These are phyloP conservation scores for Zasmidium citrigriseum DNA, from an alignment of 2,329 filamentous ascomycete genomes.

Conservation along the genomic window DNA sequence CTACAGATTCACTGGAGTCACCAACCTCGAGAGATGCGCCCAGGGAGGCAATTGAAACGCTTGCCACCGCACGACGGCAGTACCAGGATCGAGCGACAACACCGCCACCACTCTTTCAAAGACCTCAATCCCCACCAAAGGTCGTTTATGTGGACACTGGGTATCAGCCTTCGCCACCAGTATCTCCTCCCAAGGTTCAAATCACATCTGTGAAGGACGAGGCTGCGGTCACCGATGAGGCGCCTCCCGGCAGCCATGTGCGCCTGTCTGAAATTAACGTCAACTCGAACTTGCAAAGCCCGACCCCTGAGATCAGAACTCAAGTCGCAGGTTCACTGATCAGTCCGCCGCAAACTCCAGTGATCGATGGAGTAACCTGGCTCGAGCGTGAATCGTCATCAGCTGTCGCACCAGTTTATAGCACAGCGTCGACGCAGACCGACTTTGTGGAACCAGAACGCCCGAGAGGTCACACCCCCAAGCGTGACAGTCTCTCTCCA, in stretches of 20 bases:
- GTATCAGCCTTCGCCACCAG: conserved; percentile 79
- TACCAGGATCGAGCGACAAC: conserved; percentile 25
- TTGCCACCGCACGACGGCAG: background rate
- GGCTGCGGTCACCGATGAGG: conserved; percentile 9
- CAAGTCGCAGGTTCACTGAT: conserved; percentile 44
- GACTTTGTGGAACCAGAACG: conserved; percentile 24
- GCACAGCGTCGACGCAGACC: conserved; percentile 36
- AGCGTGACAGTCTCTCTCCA: conserved; percentile 33
- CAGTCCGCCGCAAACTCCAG: conserved; percentile 67
- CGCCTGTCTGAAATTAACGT: conserved; percentile 13
- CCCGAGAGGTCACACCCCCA: conserved; percentile 26
- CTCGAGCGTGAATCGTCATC: conserved; percentile 20
- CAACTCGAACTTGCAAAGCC: conserved; percentile 12
- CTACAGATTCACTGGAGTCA: conserved; percentile 16
- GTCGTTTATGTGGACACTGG: conserved; percentile 70
- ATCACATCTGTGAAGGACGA: conserved; percentile 14
- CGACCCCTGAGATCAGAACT: conserved; percentile 9
- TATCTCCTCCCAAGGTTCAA: conserved; percentile 62
- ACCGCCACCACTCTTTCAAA: conserved; percentile 16
- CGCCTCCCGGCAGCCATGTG: conserved; percentile 13
- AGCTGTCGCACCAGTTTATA: conserved; percentile 27
- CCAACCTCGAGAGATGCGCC: conserved; percentile 13
- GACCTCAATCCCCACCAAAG: conserved; percentile 25
- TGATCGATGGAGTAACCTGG: conserved; percentile 37
- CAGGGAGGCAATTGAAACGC: conserved; percentile 12